A percentile compares a stretch with the other conserved stretches of the same genome.
phyloP scores from a whole-genome alignment of 805 yeast genomes.

The Metschnikowia hibisci region DNA sequence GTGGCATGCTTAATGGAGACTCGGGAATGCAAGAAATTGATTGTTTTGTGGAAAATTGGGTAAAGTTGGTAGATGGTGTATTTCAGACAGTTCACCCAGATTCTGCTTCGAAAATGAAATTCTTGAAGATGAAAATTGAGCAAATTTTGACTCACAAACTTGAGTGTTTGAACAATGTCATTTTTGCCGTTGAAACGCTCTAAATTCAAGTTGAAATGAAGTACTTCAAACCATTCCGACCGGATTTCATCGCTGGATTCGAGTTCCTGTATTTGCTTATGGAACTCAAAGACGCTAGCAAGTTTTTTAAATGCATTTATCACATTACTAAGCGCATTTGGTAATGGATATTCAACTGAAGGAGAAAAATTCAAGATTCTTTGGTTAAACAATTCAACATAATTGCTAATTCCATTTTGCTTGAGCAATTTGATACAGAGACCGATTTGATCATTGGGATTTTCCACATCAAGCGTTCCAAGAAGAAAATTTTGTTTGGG shows the following conservation, averaged over 20 bases:
- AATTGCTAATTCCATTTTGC: conserved; percentile 31
- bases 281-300: conserved; percentile 18
- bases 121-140: conserved; percentile 47
- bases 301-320: conserved; percentile 47
- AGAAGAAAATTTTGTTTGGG: not conserved
- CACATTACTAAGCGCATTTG: conserved; percentile 55
- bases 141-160: conserved; percentile 31
- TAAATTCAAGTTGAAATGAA: conserved; percentile 24
- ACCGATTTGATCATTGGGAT: conserved; percentile 12
- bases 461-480: conserved; percentile 8
- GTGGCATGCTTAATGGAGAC: conserved; percentile 81
- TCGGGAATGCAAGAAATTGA: conserved; percentile 74
- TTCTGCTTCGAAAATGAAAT: conserved; percentile 47
- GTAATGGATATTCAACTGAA: conserved; percentile 68
- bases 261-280: conserved; percentile 21
- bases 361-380: conserved; percentile 80
- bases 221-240: conserved; percentile 23
- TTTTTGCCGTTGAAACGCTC: conserved; percentile 27
- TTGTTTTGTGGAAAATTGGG: conserved; percentile 64
- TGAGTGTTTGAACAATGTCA: conserved; percentile 37
- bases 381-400: conserved; percentile 37
- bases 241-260: conserved; percentile 26
- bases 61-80: conserved; percentile 37
- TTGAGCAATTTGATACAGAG: conserved; percentile 24
- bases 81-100: conserved; percentile 39